Conservation (phyloP, 2,329 filamentous ascomycete genomes). For the Fusarium sambucinum region DNA sequence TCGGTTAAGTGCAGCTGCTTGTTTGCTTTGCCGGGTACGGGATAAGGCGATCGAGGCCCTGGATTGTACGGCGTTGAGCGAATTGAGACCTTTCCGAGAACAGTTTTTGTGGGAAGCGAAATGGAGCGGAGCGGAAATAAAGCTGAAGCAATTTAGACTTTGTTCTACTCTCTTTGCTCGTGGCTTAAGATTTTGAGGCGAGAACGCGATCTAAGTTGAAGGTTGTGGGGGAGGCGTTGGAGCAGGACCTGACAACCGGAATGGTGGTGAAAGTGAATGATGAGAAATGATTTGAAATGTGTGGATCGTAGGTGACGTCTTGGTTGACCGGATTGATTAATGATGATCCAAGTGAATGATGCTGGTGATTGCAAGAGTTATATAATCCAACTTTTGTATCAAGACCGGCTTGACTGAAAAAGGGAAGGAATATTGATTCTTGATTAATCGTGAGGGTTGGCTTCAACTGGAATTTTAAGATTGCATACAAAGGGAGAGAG, state of each 20-base stretch:
- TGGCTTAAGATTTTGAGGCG: constrained; percentile 19
- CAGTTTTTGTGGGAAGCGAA: constrained; percentile 11
- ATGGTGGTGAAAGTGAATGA: constrained; percentile 39
- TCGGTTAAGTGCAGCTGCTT: constrained; percentile 15
- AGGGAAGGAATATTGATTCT: constrained; percentile 44
- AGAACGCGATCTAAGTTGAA: constrained; percentile 10
- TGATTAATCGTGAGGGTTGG: constrained; percentile 32
- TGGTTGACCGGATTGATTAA: constrained; percentile 12
- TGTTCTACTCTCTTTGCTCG: not conserved
- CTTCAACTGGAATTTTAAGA: constrained; percentile 42
- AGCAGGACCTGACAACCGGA: constrained; percentile 22
- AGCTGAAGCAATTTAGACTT: constrained; percentile 19
- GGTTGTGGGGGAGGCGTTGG: constrained; percentile 31
- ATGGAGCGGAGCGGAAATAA: constrained; percentile 17
- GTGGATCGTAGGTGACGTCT: constrained; percentile 11
- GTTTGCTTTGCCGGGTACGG: constrained; percentile 17
- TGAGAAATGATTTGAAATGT: constrained; percentile 20
- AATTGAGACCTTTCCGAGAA: constrained; percentile 31
- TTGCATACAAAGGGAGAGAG: constrained; percentile 45
- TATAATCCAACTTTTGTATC: constrained; percentile 33
- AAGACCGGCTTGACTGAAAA: constrained; percentile 44
- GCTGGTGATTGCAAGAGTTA: constrained; percentile 29
- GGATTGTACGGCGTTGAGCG: constrained; percentile 31
- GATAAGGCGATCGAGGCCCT: constrained; percentile 40
- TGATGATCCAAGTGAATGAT: constrained; percentile 15